Evolutionary conservation across 139 green algal genomes (phyloP).

Genomic region (Tetraselmis chui): DNA sequence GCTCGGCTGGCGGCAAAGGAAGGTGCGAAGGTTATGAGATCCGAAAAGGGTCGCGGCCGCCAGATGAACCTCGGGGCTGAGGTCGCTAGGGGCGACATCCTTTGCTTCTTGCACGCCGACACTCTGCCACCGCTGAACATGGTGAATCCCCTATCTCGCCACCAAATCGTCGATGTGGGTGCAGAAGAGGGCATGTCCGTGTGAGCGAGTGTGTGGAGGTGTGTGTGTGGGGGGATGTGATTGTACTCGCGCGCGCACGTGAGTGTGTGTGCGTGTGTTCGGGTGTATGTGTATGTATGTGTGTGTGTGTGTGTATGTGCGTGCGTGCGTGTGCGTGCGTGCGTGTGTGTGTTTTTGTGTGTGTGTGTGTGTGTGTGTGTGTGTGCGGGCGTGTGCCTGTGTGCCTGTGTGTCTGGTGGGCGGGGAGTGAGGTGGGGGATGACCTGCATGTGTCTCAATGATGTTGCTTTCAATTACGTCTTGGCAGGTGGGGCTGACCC

Average conservation of each 20-base stretch:
- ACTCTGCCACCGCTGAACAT: slow-evolving; percentile 31
- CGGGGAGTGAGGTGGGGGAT: too few species aligned
- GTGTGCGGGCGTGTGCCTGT: too few species aligned
- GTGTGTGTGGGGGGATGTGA: slow-evolving; percentile 6
- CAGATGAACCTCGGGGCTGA: slow-evolving; percentile 75
- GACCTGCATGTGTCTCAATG: background rate
- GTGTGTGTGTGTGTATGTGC: too few species aligned
- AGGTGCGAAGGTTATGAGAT: slow-evolving; percentile 11
- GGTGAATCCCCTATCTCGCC: too few species aligned
- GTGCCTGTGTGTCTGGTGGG: too few species aligned
- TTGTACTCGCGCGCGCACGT: too few species aligned
- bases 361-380: too few species aligned
- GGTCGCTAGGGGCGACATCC: slow-evolving; percentile 25
- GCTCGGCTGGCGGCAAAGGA: slow-evolving; percentile 17
- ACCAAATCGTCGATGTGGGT: background rate
- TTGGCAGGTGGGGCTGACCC: slow-evolving; percentile 37
- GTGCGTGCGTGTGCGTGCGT: too few species aligned
- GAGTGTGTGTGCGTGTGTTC: too few species aligned
- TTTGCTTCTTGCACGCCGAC: slow-evolving; percentile 57
- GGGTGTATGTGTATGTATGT: too few species aligned
- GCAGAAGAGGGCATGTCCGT: background rate
- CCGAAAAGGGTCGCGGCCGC: slow-evolving; percentile 31
- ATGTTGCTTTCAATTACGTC: slow-evolving; percentile 13
- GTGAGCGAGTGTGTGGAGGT: background rate
- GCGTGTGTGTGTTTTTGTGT: too few species aligned